Evolutionary conservation across 2,329 filamentous ascomycete genomes (phyloP), one percentile per base, ranked within the genome.

Genomic region (Trichoderma atrobrunneum): DNA sequence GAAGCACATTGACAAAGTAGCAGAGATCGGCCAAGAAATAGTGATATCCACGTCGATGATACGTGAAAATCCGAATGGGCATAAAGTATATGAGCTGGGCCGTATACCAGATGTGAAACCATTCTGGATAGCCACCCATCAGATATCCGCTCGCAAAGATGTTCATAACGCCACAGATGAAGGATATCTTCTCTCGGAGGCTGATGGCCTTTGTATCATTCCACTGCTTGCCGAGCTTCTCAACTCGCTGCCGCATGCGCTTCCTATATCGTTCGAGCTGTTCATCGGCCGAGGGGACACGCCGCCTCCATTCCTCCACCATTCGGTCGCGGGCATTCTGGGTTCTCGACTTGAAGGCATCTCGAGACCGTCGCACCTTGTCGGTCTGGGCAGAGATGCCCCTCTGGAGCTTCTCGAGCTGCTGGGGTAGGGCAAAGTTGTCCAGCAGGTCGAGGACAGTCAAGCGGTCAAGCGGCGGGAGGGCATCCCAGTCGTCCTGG

Each of bases 1-100:
- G 85, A 69, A 99, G 87, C 39, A 98, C 84, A 82, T 99, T 99
- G 87, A 97, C 94, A 79, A 98, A 99, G 84, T 99, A 99, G 85
- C 96, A 99, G 60, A 99, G 89, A 82, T 99, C 96, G 48, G 95
- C 95, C 32, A 98, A 86, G 82, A 99, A 98, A 84, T 99, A 99
- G 82, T 98, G 95, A 79, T 97, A 98, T 71, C 95, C 96, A 72
- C 92, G 93, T 77, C 91, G 90, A 79, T 94, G 94, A 82, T 99
- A 99, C 72, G 92, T 93, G 84, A 94, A 96, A 83, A 90, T 95
- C 63, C 96, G 92, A 76, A 99, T 93, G 14, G 96, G 96, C 95
- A 98, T 97, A 82, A 98, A 98, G 83, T 98, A 98, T 73, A 93
- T 81, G 56, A 97, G 87, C 82, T 97, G 95, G 3, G 82, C 87